Evolutionary conservation across 1,139 yeast genomes (phyloP).

Genomic region (Suhomyces choctaworum): DNA sequence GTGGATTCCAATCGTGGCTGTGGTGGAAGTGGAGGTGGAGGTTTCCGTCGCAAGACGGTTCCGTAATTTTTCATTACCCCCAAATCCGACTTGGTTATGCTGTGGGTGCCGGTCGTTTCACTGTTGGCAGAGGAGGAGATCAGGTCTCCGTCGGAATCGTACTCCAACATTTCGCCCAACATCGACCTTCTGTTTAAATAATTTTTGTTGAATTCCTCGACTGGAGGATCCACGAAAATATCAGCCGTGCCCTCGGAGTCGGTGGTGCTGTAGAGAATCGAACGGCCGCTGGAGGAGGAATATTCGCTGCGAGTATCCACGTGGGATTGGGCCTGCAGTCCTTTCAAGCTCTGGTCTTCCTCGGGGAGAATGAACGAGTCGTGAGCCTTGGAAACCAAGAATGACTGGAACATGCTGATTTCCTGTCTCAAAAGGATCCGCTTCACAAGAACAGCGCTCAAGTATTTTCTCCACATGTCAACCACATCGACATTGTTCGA

Average conservation of each 20-base stretch:
- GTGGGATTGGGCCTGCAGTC: neutral
- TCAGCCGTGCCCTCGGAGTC: constrained; percentile 10
- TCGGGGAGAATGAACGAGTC: constrained; percentile 6
- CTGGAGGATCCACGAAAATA: constrained; percentile 21
- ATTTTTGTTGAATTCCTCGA: constrained; percentile 25
- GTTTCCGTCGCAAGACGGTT: constrained; percentile 14
- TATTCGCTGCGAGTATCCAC: constrained; percentile 5
- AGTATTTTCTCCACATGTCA: constrained; percentile 41
- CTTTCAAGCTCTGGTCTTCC: constrained; percentile 5
- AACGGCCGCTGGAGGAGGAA: constrained; percentile 4
- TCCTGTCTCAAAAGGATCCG: constrained; percentile 47
- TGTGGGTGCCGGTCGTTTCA: constrained; percentile 5
- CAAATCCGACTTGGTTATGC: constrained; percentile 17
- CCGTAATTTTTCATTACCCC: constrained; percentile 25
- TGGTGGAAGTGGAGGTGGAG: constrained; percentile 2
- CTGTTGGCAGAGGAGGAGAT: constrained; percentile 11
- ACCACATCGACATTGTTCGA: constrained; percentile 16
- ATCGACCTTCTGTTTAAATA: constrained; percentile 41
- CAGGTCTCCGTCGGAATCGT: constrained; percentile 36
- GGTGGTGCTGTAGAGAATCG: constrained; percentile 7
- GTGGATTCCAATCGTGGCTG: constrained; percentile 13
- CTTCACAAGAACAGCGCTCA: constrained; percentile 37
- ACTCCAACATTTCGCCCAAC: constrained; percentile 50
- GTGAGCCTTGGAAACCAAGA: constrained; percentile 18
- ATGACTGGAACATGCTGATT: constrained; percentile 36